These are phyloP conservation scores for Botrytis porri DNA, from an alignment of 2,329 filamentous ascomycete species.

Conservation along the genomic window DNA sequence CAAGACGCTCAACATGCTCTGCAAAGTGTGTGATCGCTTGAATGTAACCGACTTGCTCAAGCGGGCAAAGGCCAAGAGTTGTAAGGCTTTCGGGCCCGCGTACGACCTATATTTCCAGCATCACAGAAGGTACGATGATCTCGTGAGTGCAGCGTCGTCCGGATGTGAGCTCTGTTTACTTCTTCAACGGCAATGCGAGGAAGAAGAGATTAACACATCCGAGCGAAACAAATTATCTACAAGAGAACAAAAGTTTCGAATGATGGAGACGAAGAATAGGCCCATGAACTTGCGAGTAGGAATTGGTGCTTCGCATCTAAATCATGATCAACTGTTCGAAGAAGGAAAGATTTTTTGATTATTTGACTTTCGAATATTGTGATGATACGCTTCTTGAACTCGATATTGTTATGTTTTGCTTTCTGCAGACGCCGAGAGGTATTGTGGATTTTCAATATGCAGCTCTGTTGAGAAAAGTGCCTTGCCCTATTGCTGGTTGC, in stretches of 20 bases:
- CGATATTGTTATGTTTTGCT: neutral
- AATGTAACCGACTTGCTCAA: neutral
- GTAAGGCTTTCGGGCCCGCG: accelerated
- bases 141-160: neutral
- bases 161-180: neutral
- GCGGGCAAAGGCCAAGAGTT: neutral
- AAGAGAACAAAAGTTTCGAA: neutral
- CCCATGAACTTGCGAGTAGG: neutral
- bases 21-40: neutral
- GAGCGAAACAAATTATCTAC: accelerated
- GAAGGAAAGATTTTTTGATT: accelerated
- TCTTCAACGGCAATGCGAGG: neutral
- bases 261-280: accelerated
- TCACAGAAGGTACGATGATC: neutral
- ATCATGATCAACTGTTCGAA: accelerated
- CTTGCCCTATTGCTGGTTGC: neutral
- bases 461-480: neutral
- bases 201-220: neutral
- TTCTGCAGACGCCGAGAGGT: neutral
- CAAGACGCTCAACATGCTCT: neutral
- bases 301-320: neutral
- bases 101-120: neutral
- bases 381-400: accelerated
- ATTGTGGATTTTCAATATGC: neutral
- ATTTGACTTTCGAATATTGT: neutral